Conservation (phyloP, 352 stramenopile species). For the Pelagophyceae sp. region DNA sequence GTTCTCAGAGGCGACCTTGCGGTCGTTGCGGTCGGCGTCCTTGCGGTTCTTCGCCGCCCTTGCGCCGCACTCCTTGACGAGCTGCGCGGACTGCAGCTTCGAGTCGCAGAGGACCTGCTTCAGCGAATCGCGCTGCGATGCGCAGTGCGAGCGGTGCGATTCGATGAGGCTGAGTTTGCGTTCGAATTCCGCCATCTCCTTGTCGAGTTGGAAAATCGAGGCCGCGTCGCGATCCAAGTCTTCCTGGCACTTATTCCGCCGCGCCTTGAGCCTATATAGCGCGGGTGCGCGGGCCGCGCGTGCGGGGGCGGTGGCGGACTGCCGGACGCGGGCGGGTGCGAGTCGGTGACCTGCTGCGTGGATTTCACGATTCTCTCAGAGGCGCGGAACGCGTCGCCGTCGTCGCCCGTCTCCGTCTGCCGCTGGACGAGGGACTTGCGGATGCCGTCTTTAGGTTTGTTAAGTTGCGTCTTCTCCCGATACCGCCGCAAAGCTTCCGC, state of each 20-base stretch:
- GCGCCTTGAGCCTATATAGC: neutral
- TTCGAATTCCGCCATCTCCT: neutral
- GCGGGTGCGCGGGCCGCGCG: too few species aligned
- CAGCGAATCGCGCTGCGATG: neutral
- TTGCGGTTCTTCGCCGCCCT: neutral
- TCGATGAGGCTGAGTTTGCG: neutral
- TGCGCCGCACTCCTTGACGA: neutral
- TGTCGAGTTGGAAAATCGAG: neutral
- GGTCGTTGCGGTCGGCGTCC: neutral
- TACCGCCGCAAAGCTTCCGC: neutral
- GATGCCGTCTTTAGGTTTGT: neutral
- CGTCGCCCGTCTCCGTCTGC: neutral
- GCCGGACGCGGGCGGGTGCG: too few species aligned
- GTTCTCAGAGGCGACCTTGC: neutral
- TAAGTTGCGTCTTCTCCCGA: neutral
- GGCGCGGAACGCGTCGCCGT: neutral
- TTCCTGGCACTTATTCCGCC: neutral
- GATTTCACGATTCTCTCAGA: neutral
- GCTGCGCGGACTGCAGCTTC: neutral
- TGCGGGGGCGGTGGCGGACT: too few species aligned
- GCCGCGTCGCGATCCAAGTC: neutral
- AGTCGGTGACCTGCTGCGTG: neutral
- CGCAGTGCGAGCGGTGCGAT: neutral
- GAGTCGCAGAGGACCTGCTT: neutral
- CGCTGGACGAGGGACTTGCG: neutral